Evolutionary conservation across 2,329 filamentous ascomycete species (phyloP), one percentile per base, ranked within the genome.

Genomic region (Cryphonectria nitschkei): DNA sequence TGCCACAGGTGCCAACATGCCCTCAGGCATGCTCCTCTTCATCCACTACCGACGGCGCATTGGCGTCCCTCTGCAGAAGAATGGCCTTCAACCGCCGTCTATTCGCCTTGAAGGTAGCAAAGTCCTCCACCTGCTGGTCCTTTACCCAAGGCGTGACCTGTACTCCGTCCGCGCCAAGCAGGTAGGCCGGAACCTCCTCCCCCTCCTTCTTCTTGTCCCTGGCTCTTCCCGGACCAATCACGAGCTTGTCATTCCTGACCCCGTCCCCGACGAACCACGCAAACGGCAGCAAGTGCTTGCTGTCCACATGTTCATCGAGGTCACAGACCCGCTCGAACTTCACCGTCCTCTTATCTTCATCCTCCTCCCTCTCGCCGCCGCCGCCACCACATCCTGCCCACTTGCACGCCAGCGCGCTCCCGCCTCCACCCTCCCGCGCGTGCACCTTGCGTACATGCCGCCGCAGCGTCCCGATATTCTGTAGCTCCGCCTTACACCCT

Each of bases 251-350:
- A 74, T 88, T 88, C 69, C 78, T 81, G 11, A 85, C 85, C 0
- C 89, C 89, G 67, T 91, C 89, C 22, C 89, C 89, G 58, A 86
- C 80, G 73, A 89, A 83, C 89, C 88, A 90, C 52, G 82, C 80
- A 69, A 87, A 80, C 1, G 85, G 83, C 16, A 82, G 76, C 61
- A 91, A 78, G 75, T 91, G 89, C n/a, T 74, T 75, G 72, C 83
- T 76, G 68, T 90, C 84, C 50, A 90, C 75, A 73, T 91, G 89
- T 2, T 78, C 74, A n/a, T 79, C 74, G 74, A 89, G 84, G 32
- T 80, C 79, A 0, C 75, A 70, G 34, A 74, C 70, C 16, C 71
- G 76, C 63, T 65, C 60, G 41, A 74, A 71, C n/a, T 75, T 74
- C 58, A 50, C 74, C 68, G 22, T 63, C 41, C 34, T 56, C 58